phyloP scores from a whole-genome alignment of 345 rosid genomes.

The Capsella bursapastoris region DNA sequence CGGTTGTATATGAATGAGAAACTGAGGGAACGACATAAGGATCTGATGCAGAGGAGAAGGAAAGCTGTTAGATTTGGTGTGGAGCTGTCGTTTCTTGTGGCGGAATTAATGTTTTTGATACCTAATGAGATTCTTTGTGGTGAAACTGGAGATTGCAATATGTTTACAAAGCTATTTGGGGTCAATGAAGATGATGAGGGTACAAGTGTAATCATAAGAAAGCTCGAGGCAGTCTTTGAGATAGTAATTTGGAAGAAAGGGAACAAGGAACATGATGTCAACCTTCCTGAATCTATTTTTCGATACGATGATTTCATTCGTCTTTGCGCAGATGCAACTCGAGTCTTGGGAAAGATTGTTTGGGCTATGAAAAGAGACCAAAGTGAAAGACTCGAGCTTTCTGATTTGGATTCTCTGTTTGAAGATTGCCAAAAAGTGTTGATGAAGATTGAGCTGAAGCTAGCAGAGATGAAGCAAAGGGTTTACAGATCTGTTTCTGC shows the following conservation, averaged over 20 bases:
- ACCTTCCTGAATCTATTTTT: constrained; percentile 14
- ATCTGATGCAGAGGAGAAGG: neutral
- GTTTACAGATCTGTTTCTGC: constrained; percentile 28
- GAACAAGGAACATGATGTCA: constrained; percentile 10
- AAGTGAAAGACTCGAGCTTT: neutral
- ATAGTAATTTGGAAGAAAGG: constrained; percentile 15
- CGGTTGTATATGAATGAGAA: constrained; percentile 8
- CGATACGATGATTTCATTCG: neutral
- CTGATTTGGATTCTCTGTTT: constrained; percentile 20
- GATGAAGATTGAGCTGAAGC: constrained; percentile 32
- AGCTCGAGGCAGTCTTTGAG: constrained; percentile 23
- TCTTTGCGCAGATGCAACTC: constrained; percentile 13
- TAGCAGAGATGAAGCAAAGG: constrained; percentile 22
- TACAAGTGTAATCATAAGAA: constrained; percentile 22
- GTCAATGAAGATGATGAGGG: constrained; percentile 9
- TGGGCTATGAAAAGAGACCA: constrained; percentile 1
- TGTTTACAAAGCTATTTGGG: constrained; percentile 15
- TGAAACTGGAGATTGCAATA: neutral
- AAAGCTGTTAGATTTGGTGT: constrained; percentile 24
- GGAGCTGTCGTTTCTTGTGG: constrained; percentile 31
- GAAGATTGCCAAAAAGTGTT: constrained; percentile 29
- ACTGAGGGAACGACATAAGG: constrained; percentile 17
- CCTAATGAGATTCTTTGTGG: constrained; percentile 17
- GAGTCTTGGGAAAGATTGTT: constrained; percentile 27
- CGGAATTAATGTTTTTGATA: constrained; percentile 25